Conservation (phyloP, 73 alveolate genomes). For the Paramecium pentaurelia region DNA sequence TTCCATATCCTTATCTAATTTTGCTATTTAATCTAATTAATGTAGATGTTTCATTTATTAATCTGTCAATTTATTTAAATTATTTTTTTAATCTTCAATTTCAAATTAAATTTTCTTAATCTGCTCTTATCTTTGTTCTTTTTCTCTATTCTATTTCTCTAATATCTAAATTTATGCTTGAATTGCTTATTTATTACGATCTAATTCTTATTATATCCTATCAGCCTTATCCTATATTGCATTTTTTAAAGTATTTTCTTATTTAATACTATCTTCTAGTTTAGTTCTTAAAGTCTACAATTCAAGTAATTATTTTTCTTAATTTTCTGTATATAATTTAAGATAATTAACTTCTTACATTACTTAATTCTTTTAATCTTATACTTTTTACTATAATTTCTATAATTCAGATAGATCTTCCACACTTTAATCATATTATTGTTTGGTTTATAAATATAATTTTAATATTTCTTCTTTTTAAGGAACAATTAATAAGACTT, state of each 20-base stretch:
- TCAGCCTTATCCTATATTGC: slow-evolving; percentile 17
- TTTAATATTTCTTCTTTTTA: neutral
- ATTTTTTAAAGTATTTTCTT: neutral
- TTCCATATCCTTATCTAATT: neutral
- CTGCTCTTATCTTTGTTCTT: neutral
- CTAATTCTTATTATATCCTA: neutral
- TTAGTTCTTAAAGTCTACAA: neutral
- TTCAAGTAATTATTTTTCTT: neutral
- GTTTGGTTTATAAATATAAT: neutral
- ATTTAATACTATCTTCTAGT: neutral
- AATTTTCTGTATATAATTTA: neutral
- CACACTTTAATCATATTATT: neutral
- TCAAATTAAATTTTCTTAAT: neutral
- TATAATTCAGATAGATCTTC: neutral
- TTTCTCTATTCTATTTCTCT: neutral
- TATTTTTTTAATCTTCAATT: neutral
- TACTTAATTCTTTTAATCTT: neutral
- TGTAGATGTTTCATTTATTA: neutral
- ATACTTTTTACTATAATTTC: neutral
- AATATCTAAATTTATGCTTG: neutral
- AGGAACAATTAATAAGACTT: neutral
- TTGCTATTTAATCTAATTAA: neutral
- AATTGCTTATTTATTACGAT: neutral
- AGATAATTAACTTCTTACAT: neutral
- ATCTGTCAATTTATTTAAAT: neutral